Conservation (phyloP, 208 protist genomes). For the Crithidia fasciculata region DNA sequence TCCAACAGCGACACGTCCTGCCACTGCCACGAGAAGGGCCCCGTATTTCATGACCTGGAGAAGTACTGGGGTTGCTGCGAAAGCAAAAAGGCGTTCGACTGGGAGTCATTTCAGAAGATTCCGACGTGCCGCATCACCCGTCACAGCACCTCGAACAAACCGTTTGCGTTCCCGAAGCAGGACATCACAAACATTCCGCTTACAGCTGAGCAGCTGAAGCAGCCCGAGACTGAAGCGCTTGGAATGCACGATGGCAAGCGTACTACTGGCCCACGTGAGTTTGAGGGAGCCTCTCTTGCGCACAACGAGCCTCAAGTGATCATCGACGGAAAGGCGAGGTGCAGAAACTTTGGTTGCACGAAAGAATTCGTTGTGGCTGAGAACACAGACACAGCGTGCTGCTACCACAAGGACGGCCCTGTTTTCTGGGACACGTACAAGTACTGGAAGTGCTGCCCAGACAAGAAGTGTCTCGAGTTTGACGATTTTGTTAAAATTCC, state of each 20-base stretch:
- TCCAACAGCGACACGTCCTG: conserved; percentile 76
- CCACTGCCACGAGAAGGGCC: conserved; percentile 66
- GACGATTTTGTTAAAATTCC: conserved; percentile 90
- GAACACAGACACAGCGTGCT: conserved; percentile 66
- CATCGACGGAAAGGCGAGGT: conserved; percentile 78
- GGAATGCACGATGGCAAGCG: conserved; percentile 15
- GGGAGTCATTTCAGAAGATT: conserved; percentile 82
- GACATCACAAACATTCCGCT: conserved; percentile 57
- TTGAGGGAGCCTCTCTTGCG: conserved; percentile 59
- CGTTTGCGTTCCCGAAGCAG: conserved; percentile 51
- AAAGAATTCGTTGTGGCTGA: conserved; percentile 82
- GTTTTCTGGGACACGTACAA: conserved; percentile 91
- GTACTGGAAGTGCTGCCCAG: conserved; percentile 90
- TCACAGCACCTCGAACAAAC: conserved; percentile 63
- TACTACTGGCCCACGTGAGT: conserved; percentile 74
- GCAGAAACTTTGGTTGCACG: conserved; percentile 82
- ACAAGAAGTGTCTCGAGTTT: conserved; percentile 83
- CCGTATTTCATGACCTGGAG: conserved; percentile 86
- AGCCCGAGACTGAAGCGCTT: not conserved
- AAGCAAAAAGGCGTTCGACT: conserved; percentile 75
- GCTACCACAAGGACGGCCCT: conserved; percentile 75
- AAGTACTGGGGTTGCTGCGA: conserved; percentile 88
- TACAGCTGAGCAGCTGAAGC: conserved; percentile 35
- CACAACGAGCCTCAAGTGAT: conserved; percentile 57
- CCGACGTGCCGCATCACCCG: conserved; percentile 59